These are phyloP conservation scores for Conticribra weissflogii DNA, from an alignment of 108 stramenopile genomes.

Conservation along the genomic window DNA sequence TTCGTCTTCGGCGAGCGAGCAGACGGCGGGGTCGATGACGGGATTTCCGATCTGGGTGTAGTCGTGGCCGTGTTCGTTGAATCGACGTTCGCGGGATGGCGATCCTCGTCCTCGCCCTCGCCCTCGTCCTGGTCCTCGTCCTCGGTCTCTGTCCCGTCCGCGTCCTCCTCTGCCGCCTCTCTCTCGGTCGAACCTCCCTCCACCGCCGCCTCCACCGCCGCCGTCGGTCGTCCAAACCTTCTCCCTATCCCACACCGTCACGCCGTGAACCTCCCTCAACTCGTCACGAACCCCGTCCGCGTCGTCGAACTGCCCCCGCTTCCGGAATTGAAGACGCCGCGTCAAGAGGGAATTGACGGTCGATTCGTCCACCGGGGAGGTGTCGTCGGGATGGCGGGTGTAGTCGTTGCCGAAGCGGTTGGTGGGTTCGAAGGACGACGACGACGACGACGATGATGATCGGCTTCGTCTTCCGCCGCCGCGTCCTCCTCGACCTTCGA, in stretches of 20 bases:
- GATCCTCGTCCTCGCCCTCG: constrained; percentile 3
- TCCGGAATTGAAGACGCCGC: constrained; percentile 49
- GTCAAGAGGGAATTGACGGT: constrained; percentile 54
- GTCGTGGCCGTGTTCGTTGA: constrained; percentile 83
- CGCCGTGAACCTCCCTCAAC: constrained; percentile 61
- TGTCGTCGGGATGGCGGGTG: constrained; percentile 51
- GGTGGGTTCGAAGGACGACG: no score
- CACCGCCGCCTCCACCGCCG: constrained; percentile 11
- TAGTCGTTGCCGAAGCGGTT: constrained; percentile 43
- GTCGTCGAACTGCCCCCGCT: constrained; percentile 55
- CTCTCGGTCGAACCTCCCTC: constrained; percentile 15
- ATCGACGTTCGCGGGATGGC: constrained; percentile 39
- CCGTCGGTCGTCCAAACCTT: constrained; percentile 34
- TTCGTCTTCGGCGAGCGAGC: constrained; percentile 55
- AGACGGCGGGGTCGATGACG: constrained; percentile 34
- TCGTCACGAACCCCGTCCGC: constrained; percentile 78
- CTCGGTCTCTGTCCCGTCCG: constrained; percentile 8
- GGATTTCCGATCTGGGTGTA: constrained; percentile 57
- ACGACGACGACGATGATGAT: no score
- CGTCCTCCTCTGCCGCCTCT: constrained; percentile 14
- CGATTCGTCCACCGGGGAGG: constrained; percentile 40
- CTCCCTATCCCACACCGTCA: constrained; percentile 60
- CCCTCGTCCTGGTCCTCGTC: constrained; percentile 13
- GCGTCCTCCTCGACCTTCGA: constrained; percentile 24
- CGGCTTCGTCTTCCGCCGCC: constrained; percentile 7